phyloP scores from a whole-genome alignment of 768 basidiomycete genomes.

The Mycena chlorophos region DNA sequence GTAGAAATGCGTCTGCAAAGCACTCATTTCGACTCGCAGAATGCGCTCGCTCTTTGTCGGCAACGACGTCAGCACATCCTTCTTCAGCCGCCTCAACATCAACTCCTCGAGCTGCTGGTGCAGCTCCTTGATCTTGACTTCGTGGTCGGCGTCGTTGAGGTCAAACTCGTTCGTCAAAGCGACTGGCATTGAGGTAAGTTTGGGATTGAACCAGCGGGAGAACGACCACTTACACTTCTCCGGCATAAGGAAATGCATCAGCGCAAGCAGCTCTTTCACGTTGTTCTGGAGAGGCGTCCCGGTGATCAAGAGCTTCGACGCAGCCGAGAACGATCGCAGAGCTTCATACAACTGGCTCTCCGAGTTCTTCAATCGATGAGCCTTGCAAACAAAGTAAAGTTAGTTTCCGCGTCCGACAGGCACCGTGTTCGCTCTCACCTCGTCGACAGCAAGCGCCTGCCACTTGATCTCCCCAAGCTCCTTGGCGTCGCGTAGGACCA shows the following conservation, averaged over 20 bases:
- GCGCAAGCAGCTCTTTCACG: conserved; percentile 92
- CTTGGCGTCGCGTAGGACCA: conserved; percentile 85
- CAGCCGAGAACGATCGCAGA: conserved; percentile 81
- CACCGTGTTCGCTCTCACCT: conserved; percentile 55
- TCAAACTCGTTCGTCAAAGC: conserved; percentile 95
- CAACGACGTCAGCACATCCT: conserved; percentile 91
- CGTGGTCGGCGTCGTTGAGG: conserved; percentile 89
- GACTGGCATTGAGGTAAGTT: conserved; percentile 50
- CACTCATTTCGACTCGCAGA: conserved; percentile 94
- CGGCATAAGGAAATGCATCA: conserved; percentile 99
- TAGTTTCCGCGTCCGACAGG: conserved; percentile 15
- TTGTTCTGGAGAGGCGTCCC: conserved; percentile 99
- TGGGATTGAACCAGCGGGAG: not conserved
- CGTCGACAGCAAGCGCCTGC: conserved; percentile 95
- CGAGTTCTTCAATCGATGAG: conserved; percentile 96
- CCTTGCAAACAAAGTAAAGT: conserved; percentile 51
- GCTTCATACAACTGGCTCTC: conserved; percentile 98
- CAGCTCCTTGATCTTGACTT: conserved; percentile 91
- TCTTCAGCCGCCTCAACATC: conserved; percentile 94
- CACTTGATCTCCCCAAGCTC: conserved; percentile 94
- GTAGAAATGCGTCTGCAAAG: conserved; percentile 96
- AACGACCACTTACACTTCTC: conserved; percentile 76
- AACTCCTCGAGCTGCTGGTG: conserved; percentile 90
- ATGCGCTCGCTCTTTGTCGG: conserved; percentile 99
- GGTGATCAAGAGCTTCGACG: conserved; percentile 93